Base-by-base conservation (phyloP, 768 basidiomycete genomes). In the Lentinula sp. region DNA sequence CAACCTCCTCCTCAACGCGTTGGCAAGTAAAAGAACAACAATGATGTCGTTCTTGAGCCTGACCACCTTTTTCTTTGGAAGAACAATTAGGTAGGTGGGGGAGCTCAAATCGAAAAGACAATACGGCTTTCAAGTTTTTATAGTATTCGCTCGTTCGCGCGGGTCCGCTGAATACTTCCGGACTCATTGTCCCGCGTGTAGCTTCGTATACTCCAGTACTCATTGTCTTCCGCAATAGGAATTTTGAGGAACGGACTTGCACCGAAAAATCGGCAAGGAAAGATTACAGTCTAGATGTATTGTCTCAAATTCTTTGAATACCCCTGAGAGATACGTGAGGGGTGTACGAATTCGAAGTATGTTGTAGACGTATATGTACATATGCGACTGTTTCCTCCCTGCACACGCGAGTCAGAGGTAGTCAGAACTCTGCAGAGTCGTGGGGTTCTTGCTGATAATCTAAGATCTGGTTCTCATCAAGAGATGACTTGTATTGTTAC, bases 1-100 rank as follows among this genome's bases (percentile, higher is more conserved):
- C 73, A 73, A 69, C 70, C 66, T 70, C 69, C 70, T 70, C 66
- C 63, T 73, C 21, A 18, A 21, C 21, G 34, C 18, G 53, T 54
- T 54, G 70, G 73, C 73, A 71, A 70, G 71, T 70, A 68, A 69
- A 18, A 67, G 75, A 75, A 67, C 63, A 53, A 57, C 45, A 57
- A 57, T 77, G 77, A 76, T 73, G 74, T 48, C 32, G 28, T 51
- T 35, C 50, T 35, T 16, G 15, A 72, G 79, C 80, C 82, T 69
- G 78, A 78, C 75, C 79, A 72, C 53, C 68, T 70, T 71, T 71
- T 61, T 71, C 64, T 71, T 73, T 68, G 71, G 73, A 49, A 39
- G 71, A 78, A 83, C 86, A 85, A 87, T 86, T 86, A 23, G 84
- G 80, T 74, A 77, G 75, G 73, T 76, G 80, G 78, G 83, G 83